phyloP scores from a whole-genome alignment of 176 grass and related monocot genomes.

The Oryza meyeriana region DNA sequence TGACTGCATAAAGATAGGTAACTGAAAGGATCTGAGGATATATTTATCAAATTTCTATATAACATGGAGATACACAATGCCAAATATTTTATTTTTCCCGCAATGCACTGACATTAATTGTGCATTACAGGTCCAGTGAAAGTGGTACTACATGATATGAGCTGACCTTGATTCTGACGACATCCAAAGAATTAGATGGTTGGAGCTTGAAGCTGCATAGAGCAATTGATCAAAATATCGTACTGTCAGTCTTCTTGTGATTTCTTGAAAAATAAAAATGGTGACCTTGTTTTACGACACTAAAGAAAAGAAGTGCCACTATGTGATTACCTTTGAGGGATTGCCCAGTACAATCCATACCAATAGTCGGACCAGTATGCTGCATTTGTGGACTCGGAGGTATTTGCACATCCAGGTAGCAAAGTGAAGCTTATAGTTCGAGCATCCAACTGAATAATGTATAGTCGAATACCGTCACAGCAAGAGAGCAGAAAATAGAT shows the following conservation, averaged over 20 bases:
- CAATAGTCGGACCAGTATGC: neutral
- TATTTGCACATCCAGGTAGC: neutral
- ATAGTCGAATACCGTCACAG: neutral
- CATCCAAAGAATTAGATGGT: neutral
- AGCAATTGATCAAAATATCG: neutral
- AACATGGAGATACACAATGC: too few species aligned
- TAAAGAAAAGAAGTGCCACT: neutral
- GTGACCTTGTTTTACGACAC: neutral
- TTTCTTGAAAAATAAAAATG: too few species aligned
- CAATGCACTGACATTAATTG: too few species aligned
- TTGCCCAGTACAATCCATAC: neutral
- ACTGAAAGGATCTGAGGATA: neutral
- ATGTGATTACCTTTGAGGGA: neutral
- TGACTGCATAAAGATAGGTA: neutral
- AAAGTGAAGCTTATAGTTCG: neutral
- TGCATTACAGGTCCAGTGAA: neutral
- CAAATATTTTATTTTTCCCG: too few species aligned
- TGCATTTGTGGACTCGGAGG: neutral
- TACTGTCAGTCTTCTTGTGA: neutral
- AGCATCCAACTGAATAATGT: neutral
- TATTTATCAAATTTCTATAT: neutral
- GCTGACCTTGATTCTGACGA: neutral
- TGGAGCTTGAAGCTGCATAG: neutral
- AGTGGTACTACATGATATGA: neutral
- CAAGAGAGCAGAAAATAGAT: neutral